Conservation (phyloP, 2,329 filamentous ascomycete genomes). For the Podosphaera fusca region DNA sequence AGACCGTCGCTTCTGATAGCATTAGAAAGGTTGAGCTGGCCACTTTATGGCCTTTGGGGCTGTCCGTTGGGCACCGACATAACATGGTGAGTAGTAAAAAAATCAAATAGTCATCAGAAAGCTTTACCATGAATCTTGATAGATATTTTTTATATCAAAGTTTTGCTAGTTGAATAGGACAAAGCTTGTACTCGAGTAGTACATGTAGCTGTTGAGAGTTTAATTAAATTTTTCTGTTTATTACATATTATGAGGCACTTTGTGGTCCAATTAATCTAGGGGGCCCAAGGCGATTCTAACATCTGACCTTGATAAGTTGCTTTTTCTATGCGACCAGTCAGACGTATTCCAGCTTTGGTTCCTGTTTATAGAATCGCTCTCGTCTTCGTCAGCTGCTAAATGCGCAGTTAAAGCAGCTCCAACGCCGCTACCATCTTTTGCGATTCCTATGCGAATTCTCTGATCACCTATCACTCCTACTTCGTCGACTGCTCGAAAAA, state of each 20-base stretch:
- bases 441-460: constrained; percentile 80
- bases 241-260: background rate
- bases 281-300: background rate
- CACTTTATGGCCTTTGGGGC: too few species aligned
- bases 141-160: too few species aligned
- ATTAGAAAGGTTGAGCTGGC: too few species aligned
- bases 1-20: too few species aligned
- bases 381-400: constrained; percentile 38
- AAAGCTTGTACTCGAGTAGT: too few species aligned
- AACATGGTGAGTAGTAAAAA: too few species aligned
- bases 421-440: constrained; percentile 90
- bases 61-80: too few species aligned
- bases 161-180: too few species aligned
- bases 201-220: too few species aligned
- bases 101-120: too few species aligned
- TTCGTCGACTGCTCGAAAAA: constrained; percentile 49
- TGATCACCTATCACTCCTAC: constrained; percentile 61
- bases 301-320: background rate
- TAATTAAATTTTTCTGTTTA: background rate
- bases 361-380: background rate
- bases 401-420: constrained; percentile 87
- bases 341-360: background rate
- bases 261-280: background rate
- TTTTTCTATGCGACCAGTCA: background rate
- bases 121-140: too few species aligned